Conservation (phyloP, 2,329 filamentous ascomycete genomes). For the Ascochyta lentis region DNA sequence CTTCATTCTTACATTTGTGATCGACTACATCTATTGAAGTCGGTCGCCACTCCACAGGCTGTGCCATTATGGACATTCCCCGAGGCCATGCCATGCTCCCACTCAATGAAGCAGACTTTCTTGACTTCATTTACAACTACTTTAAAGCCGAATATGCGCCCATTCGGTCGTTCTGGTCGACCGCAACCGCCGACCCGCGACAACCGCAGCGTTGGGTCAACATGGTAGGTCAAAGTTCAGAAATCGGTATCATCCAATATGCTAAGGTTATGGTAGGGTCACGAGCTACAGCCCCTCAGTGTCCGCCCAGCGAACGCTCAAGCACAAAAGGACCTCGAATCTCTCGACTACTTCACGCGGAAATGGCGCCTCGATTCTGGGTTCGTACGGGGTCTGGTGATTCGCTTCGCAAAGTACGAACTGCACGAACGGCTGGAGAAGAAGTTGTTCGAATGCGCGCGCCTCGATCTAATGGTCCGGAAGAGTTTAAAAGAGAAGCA, state of each 20-base stretch:
- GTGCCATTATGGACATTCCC: slow-evolving; percentile 41
- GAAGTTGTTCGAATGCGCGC: slow-evolving; percentile 42
- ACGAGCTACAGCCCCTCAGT: slow-evolving; percentile 38
- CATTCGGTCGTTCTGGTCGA: slow-evolving; percentile 46
- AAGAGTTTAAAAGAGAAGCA: slow-evolving; percentile 50
- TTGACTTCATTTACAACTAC: slow-evolving; percentile 48
- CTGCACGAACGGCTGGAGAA: slow-evolving; percentile 47
- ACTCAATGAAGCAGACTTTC: slow-evolving; percentile 42
- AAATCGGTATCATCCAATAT: neutral
- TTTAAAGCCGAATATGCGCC: slow-evolving; percentile 49
- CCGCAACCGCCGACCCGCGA: slow-evolving; percentile 42
- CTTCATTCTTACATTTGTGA: neutral
- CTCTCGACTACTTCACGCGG: slow-evolving; percentile 41
- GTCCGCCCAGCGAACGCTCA: slow-evolving; percentile 46
- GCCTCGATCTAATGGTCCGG: slow-evolving; percentile 46
- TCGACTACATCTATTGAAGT: neutral
- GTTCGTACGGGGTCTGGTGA: slow-evolving; percentile 42
- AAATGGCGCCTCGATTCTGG: slow-evolving; percentile 41
- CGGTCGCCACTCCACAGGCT: neutral
- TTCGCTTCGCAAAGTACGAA: slow-evolving; percentile 45
- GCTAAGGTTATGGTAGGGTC: slow-evolving; percentile 21
- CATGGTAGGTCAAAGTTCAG: slow-evolving; percentile 23
- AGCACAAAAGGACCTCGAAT: slow-evolving; percentile 46
- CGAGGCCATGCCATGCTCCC: slow-evolving; percentile 41
- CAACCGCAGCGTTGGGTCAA: slow-evolving; percentile 39